Percentiles rank a stretch among this genome's conserved stretches.
phyloP scores from a whole-genome alignment of 78 protist genomes.

The Blattamonas nauphoetae region DNA sequence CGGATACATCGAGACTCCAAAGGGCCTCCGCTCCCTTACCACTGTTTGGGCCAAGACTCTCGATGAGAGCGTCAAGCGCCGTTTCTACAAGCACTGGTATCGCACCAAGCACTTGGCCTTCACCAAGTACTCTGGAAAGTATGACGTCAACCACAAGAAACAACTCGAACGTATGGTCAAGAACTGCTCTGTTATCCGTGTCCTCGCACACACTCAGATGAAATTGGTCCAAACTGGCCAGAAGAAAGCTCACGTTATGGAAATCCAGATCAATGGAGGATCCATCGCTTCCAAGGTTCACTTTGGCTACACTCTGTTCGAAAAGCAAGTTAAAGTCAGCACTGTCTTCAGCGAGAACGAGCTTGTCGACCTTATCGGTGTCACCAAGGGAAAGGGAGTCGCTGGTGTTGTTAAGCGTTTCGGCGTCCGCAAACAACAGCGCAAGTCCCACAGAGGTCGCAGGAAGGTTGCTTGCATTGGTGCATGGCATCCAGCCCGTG shows the following conservation, averaged over 20 bases:
- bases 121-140: slow-evolving; percentile 77
- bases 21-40: slow-evolving; percentile 85
- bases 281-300: slow-evolving; percentile 82
- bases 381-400: slow-evolving; percentile 97
- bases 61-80: slow-evolving; percentile 61
- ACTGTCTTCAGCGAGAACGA: slow-evolving; percentile 79
- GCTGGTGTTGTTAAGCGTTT: slow-evolving; percentile 93
- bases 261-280: slow-evolving; percentile 99
- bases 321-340: slow-evolving; percentile 80
- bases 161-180: slow-evolving; percentile 76
- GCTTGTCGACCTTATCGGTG: slow-evolving; percentile 88
- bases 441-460: slow-evolving; percentile 98
- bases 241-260: slow-evolving; percentile 98
- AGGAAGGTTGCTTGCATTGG: slow-evolving; percentile 99
- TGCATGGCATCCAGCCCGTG: slow-evolving; percentile 99
- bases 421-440: slow-evolving; percentile 90
- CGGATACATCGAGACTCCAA: slow-evolving; percentile 94
- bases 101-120: slow-evolving; percentile 87
- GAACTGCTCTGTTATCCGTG: slow-evolving; percentile 92
- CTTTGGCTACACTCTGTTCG: slow-evolving; percentile 77
- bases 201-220: slow-evolving; percentile 95
- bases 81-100: slow-evolving; percentile 96
- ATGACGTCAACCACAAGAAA: slow-evolving; percentile 47
- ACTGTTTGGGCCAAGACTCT: slow-evolving; percentile 97
- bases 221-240: slow-evolving; percentile 58